Evolutionary conservation across 2,329 filamentous ascomycete genomes (phyloP).

Genomic region (Dothiorella sarmentorum): DNA sequence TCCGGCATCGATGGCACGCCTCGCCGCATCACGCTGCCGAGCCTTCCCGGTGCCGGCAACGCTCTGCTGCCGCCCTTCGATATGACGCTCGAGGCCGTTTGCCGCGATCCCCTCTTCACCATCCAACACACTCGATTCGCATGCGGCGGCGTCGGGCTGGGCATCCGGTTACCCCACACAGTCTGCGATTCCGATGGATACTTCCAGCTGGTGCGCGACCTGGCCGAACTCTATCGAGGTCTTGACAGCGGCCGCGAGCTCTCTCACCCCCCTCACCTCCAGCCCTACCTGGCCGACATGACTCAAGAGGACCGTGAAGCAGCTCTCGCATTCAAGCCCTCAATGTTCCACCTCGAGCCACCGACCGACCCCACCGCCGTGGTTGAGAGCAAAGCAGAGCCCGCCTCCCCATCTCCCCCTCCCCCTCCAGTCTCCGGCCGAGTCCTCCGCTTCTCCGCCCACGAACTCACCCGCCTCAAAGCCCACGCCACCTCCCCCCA

Average conservation of each 20-base stretch:
- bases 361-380: background rate
- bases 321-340: background rate
- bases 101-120: background rate
- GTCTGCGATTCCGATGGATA: background rate
- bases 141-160: background rate
- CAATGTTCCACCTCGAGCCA: background rate
- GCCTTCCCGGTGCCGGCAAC: background rate
- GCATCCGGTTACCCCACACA: background rate
- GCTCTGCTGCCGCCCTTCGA: background rate
- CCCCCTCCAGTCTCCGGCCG: background rate
- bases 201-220: slow-evolving; percentile 1
- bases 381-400: too few species aligned
- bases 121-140: slow-evolving; percentile 10
- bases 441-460: background rate
- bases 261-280: background rate
- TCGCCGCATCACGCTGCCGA: background rate
- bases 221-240: background rate
- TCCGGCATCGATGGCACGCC: too few species aligned
- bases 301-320: background rate
- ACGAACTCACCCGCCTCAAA: background rate
- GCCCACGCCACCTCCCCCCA: background rate
- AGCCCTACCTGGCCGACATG: background rate
- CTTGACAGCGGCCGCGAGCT: background rate
- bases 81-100: background rate
- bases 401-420: background rate